Evolutionary conservation across 2,329 filamentous ascomycete genomes (phyloP), one percentile per base, ranked within the genome.

Genomic region (Fusarium xyrophilum): DNA sequence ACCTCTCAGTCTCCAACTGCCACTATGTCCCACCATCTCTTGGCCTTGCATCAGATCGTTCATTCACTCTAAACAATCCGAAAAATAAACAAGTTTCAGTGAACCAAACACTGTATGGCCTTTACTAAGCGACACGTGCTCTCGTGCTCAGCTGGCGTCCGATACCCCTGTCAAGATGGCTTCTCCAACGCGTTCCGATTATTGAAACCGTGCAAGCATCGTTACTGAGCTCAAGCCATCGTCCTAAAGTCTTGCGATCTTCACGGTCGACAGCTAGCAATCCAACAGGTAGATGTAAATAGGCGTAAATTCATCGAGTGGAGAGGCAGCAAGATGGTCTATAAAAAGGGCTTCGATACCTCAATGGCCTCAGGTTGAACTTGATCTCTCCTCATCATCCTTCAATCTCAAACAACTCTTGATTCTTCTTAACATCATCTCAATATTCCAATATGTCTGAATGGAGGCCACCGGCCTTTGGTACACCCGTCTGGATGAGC

Each of bases 401-500:
- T 21, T 58, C 32, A 8, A 27, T 27, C 19, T 25, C 35, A 43
- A 38, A 10, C 25, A 55, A 42, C 15, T 38, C 35, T 27, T 38
- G 12, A n/a, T 13, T 7, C 5, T 12, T 19, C 35, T 55, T 21
- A 21, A 21, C n/a, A 42, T 11, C 30, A 36, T 33, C 23, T 12
- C 7, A 33, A 25, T 8, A 3, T 7, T 4, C n/a, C 42, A 42
- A 27, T 44, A 75, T 75, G 72, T 60, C 73, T 27, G 74, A 75
- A 2, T 76, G 75, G 75, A 76, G 75, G 40, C 73, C 74, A 14
- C 75, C 75, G 3, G 67, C 66, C 40, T 74, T 72, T 60, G 75
- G 75, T 28, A 69, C 67, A 13, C 75, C 75, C 5, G 61, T 73
- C 19, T 76, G 75, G 75, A 69, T 76, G 65, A 61, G 56, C 9